Evolutionary conservation across 768 basidiomycete genomes (phyloP), one percentile per base, ranked within the genome.

Genomic region (Suillus tomentosus): DNA sequence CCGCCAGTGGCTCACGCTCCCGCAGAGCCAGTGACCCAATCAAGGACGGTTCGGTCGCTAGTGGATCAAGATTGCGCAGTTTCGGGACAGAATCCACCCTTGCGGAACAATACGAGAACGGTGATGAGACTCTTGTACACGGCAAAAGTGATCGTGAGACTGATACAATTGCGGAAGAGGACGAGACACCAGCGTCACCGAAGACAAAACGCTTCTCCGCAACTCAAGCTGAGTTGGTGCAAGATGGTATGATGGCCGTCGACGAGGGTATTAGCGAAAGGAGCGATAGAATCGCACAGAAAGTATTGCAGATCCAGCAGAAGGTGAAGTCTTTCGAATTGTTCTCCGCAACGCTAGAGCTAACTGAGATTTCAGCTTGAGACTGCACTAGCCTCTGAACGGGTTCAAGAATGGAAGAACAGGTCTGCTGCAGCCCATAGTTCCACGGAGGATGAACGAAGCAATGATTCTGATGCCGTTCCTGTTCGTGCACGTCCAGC

Each of bases 261-360:
- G 93, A 94, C 68, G 89, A 92, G 73, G 88, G 89, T 53, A 93
- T 95, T 74, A 91, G 86, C 67, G 83, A 88, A 71, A 88, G 89
- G 73, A 94, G 90, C 67, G 95, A 96, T 69, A 87, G 85, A 71
- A 95, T 97, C 62, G 90, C 92, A 31, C 87, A 91, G 73, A 94
- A 95, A 75, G 91, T 97, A 54, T 71, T 91, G 56, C 87, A 91
- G 75, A 96, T 97, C 64, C 94, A 96, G 78, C 87, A 91, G 67
- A 96, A 96, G 86, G 95, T 94, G 51, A 62, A 80, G 75, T 31
- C 39, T n/a, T 57, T 5, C 60, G n/a, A n/a, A 31, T 24, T 3
- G 58, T 48, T 51, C 13, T 43, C 19, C 31, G 19, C 24, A 60
- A 53, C 24, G 61, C 61, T 40, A 48, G 15, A 42, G 71, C 50